Conservation (phyloP, 75 land plant species). For the Chamaecyparis obtusa region DNA sequence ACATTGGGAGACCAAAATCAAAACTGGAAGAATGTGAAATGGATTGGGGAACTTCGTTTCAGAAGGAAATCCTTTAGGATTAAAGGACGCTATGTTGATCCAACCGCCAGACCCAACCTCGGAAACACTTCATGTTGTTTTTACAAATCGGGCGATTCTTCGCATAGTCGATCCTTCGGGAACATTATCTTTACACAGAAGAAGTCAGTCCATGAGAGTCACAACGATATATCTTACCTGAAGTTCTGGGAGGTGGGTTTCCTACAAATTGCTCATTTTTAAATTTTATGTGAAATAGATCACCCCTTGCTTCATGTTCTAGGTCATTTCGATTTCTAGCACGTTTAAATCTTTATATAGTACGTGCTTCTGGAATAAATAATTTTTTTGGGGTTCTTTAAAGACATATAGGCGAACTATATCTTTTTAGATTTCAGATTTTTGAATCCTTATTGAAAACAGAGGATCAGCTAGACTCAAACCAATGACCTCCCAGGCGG, state of each 20-base stretch:
- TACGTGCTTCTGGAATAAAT: background rate
- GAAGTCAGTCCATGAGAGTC: background rate
- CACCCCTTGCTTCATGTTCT: background rate
- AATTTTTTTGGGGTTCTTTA: too few relatives aligned
- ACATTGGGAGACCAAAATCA: background rate
- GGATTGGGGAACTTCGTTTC: background rate
- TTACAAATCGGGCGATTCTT: background rate
- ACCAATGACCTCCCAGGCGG: background rate
- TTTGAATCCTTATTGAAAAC: background rate
- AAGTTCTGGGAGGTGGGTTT: constrained; percentile 9
- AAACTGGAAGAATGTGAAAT: background rate
- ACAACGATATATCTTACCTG: background rate
- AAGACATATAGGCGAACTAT: too few relatives aligned
- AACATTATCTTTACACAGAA: background rate
- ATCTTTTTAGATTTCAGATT: background rate
- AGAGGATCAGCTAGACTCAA: background rate
- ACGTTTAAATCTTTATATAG: background rate
- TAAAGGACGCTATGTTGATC: background rate
- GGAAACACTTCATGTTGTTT: background rate
- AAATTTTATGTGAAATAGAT: background rate
- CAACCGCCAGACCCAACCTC: background rate
- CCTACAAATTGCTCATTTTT: background rate
- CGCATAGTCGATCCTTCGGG: background rate
- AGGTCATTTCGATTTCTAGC: background rate
- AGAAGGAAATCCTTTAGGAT: background rate